Evolutionary conservation across 1,284 basidiomycete species (phyloP), one percentile per base, ranked within the genome.

Genomic region (Austropuccinia psidii): DNA sequence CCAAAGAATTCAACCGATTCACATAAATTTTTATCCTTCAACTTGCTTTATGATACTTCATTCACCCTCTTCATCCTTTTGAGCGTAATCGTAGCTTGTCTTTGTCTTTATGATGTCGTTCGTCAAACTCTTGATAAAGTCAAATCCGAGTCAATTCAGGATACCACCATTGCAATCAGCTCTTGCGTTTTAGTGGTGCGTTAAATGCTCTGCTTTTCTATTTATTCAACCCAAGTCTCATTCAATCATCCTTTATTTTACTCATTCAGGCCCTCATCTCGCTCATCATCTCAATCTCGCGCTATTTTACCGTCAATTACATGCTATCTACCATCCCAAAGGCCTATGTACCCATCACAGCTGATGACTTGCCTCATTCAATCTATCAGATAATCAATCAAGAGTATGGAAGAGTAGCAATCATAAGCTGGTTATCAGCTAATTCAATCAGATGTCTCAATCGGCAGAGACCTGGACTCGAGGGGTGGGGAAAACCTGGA

Each of bases 381-480:
- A 45, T 45, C 41, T 45, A 45, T 45, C 58, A 61, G n/a, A 43
- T 17, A n/a, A 61, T 61, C 58, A 61, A 61, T 24, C 58, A 45
- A 61, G 58, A 61, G 58, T 61, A 43, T 21, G 58, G 9, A 13
- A 17, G 58, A 1, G 41, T 61, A 4, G 58, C 58, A 8, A 43
- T 61, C 58, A 61, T 61, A 37, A 1, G 19, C 58, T 17, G 45
- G 19, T 41, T 61, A 1, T 35, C 58, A n/a, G 31, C 29, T 19
- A 57, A 31, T 9, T 39, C 37, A 15, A 24, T 19, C 39, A 39
- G 41, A 35, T 13, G 35, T 8, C 58, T 17, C 8, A 17, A 29
- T 17, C 57, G 27, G 15, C 5, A 60, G 27, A 17, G 35, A 39
- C 15, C 24, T 35, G 35, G 57, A 37, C 31, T 57, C 8, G 29